phyloP scores from a whole-genome alignment of 2,329 filamentous ascomycete species.

The Hyphodiscus sp. region DNA sequence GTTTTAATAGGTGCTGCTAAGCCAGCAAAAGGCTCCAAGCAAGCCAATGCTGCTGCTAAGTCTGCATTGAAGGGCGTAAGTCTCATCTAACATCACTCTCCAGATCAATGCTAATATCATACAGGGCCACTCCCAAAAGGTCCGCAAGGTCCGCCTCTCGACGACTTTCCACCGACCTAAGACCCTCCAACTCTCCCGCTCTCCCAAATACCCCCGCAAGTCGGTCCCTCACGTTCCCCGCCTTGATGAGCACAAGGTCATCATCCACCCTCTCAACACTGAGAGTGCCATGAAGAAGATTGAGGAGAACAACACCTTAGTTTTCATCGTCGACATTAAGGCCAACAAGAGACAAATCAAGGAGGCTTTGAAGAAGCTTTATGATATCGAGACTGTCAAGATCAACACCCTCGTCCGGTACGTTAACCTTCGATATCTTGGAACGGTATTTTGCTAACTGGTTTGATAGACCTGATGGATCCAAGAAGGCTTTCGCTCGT shows the following conservation, averaged over 20 bases:
- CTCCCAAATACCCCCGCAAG: constrained; percentile 96
- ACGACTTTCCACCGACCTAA: constrained; percentile 98
- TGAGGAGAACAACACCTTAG: constrained; percentile 99
- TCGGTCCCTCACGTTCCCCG: constrained; percentile 82
- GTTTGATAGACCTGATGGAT: constrained; percentile 71
- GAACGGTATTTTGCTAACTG: background rate
- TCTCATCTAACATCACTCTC: constrained; percentile 34
- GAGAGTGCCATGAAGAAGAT: constrained; percentile 99
- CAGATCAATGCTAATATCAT: constrained; percentile 29
- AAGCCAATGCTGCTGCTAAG: constrained; percentile 93
- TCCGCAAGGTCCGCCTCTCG: constrained; percentile 83
- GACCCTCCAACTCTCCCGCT: constrained; percentile 84
- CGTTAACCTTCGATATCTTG: background rate
- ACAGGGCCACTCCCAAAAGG: constrained; percentile 73
- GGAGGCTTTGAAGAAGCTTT: constrained; percentile 95
- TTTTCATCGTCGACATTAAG: constrained; percentile 96
- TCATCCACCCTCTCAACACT: constrained; percentile 98
- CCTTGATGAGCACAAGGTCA: constrained; percentile 95
- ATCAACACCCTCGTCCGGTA: constrained; percentile 99
- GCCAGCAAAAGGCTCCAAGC: constrained; percentile 60
- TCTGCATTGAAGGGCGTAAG: constrained; percentile 93
- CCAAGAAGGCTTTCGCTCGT: constrained; percentile 98
- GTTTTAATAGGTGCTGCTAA: constrained; percentile 47
- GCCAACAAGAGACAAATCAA: constrained; percentile 99
- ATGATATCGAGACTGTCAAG: constrained; percentile 97